phyloP scores from a whole-genome alignment of 139 green algal species.

The Coccomyxa sp. region DNA sequence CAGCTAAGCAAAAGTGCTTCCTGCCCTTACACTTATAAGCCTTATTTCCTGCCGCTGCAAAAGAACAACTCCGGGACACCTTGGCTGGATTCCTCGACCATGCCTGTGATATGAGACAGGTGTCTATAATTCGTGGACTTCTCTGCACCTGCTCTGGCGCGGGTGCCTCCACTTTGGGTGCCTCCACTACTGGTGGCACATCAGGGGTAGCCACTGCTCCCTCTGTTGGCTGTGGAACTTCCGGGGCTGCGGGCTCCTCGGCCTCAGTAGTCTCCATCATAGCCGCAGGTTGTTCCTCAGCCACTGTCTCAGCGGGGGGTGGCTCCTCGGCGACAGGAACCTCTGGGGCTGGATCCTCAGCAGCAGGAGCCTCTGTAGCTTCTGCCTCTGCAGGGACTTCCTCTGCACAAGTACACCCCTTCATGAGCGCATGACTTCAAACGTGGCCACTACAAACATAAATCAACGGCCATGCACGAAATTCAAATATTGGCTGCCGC shows the following conservation, averaged over 20 bases:
- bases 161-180: background rate
- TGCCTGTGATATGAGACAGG: too few relatives aligned
- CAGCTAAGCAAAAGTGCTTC: too few relatives aligned
- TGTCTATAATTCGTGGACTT: too few relatives aligned
- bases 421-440: too few relatives aligned
- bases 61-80: too few relatives aligned
- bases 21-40: too few relatives aligned
- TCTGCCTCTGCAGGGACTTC: background rate
- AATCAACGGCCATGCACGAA: too few relatives aligned
- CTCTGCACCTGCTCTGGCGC: background rate
- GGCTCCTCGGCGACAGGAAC: background rate
- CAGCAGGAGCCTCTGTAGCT: background rate
- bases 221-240: background rate
- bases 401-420: too few relatives aligned
- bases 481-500: background rate
- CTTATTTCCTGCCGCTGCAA: too few relatives aligned
- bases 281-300: background rate
- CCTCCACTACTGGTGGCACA: background rate
- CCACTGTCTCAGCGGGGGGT: background rate
- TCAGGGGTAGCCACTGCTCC: background rate
- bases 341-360: background rate
- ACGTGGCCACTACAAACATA: too few relatives aligned
- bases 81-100: too few relatives aligned
- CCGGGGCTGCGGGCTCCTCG: background rate
- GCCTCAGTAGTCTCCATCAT: conserved; percentile 1